These are phyloP conservation scores for Glomus cerebriforme DNA, from an alignment of 192 early-diverging fungal species.

Conservation along the genomic window DNA sequence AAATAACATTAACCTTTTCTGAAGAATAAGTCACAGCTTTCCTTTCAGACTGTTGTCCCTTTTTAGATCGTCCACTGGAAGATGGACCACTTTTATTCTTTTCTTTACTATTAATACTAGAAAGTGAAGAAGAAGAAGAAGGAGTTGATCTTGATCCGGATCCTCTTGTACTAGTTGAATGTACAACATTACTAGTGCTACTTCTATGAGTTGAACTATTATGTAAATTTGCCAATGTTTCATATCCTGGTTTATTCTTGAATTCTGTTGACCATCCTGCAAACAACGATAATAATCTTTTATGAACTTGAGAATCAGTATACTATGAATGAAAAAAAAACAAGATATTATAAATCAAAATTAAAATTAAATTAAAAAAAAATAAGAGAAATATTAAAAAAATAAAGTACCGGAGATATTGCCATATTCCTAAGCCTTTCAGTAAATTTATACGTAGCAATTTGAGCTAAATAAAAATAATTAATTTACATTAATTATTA, in stretches of 20 bases:
- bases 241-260: slow-evolving; percentile 6
- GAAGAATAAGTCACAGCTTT: not conserved
- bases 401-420: slow-evolving; percentile 7
- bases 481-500: not conserved
- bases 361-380: not conserved
- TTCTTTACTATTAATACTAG: not conserved
- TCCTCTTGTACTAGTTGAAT: not conserved
- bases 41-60: not conserved
- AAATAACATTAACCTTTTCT: slow-evolving; percentile 8
- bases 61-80: not conserved
- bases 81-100: not conserved
- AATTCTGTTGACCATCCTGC: slow-evolving; percentile 10
- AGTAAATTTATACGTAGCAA: slow-evolving; percentile 18
- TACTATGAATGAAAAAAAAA: not conserved
- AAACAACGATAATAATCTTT: slow-evolving; percentile 16
- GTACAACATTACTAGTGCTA: not conserved
- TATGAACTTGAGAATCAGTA: slow-evolving; percentile 21
- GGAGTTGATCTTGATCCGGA: not conserved
- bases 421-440: slow-evolving; percentile 4
- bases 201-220: not conserved
- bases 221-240: not conserved
- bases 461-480: slow-evolving; percentile 11
- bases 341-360: not conserved
- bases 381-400: not conserved
- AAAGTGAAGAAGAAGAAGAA: not conserved